Conservation (phyloP, 495 filamentous ascomycete species). For the Parmelia sp. region DNA sequence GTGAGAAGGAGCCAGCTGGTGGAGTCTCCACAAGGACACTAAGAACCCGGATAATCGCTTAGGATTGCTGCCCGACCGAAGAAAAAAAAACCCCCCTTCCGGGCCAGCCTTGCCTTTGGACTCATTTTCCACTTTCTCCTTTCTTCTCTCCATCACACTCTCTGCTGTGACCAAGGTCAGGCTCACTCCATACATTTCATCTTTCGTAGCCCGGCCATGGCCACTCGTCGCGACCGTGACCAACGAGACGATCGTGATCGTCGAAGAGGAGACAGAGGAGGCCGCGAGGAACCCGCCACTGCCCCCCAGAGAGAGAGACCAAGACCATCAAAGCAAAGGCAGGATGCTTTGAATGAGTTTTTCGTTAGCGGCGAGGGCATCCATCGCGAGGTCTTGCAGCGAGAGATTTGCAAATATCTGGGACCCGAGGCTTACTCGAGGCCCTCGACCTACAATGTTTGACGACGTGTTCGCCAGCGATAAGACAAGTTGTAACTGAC, state of each 20-base stretch:
- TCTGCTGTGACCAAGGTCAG: conserved; percentile 6
- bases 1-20: conserved; percentile 1
- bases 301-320: conserved; percentile 8
- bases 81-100: not conserved
- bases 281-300: not conserved
- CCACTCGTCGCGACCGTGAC: not conserved
- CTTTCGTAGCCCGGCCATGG: conserved; percentile 5
- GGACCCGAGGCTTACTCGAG: conserved; percentile 86
- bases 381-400: conserved; percentile 86
- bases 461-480: conserved; percentile 25
- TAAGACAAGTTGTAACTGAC: conserved; percentile 13
- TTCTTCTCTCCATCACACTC: not conserved
- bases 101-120: not conserved
- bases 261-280: conserved; percentile 11
- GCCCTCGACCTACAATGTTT: conserved; percentile 75
- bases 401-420: conserved; percentile 90
- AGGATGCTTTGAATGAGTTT: conserved; percentile 55
- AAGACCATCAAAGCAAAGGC: conserved; percentile 6
- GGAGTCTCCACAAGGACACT: not conserved
- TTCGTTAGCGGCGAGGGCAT: conserved; percentile 87
- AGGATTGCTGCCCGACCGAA: conserved; percentile 4
- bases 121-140: not conserved
- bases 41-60: not conserved
- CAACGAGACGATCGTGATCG: conserved; percentile 17
- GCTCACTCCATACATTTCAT: not conserved